Evolutionary conservation across 257 asterid genomes (phyloP), one percentile per base, ranked within the genome.

Genomic region (Primulina huaijiensis): DNA sequence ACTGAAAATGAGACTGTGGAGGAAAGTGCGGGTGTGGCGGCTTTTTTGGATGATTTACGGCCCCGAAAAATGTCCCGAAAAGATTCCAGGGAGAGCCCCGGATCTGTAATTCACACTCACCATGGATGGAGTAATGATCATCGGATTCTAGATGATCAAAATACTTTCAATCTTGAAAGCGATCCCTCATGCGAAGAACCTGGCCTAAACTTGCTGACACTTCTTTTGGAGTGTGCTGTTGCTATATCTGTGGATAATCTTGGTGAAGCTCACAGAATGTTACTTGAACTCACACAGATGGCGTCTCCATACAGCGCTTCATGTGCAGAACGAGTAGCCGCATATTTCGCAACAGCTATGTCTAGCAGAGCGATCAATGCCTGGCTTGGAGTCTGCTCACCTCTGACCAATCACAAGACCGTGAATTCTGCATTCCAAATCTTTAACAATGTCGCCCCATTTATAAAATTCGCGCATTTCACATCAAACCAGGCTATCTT

Each of bases 401-500:
- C 96, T 8, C 74, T 87, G 20, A 69, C 82, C 60, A 60, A 82
- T 77, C 67, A 81, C 78, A 82, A 76, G 21, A 52, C 20, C 58
- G 63, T 78, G 35, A 90, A 87, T 29, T n/a, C 60, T 14, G 79
- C 95, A 1, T 84, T 91, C 77, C 97, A 89, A 52, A 77, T 80
- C 65, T 89, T 75, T 72, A 89, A 89, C 86, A 86, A 77, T 23
- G 65, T 87, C 62, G 63, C 96, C 8, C 97, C 96, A 0, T 91
- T 80, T 64, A 33, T 89, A 6, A 91, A 89, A 57, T 89, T 91
- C 57, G 92, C 93, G 0, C 96, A 89, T 50, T 87, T 89, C 71
- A 89, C 93, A 1, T 86, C 93, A 5, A 91, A 91, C 69, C 97
- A 89, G 65, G 90, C 97, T 0, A 91, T 91, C 57, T 74, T 91